These are phyloP conservation scores for Paratinospora sagittata DNA, from an alignment of 164 flowering plant species.

Conservation along the genomic window DNA sequence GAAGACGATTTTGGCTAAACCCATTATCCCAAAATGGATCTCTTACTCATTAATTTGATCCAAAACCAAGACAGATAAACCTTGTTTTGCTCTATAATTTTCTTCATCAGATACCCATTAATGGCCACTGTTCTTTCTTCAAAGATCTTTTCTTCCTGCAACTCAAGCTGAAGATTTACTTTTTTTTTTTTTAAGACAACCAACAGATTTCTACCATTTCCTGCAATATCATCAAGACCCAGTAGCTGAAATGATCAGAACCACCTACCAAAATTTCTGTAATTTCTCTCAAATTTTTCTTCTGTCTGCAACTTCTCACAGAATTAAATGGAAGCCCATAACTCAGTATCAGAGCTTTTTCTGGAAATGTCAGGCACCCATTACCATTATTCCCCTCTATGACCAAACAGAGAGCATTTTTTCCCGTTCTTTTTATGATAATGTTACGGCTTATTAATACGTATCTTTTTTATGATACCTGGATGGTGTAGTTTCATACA, in stretches of 20 bases:
- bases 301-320: not conserved
- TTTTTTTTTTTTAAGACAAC: no score
- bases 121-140: not conserved
- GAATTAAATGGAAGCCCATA: slow-evolving; percentile 3
- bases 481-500: not conserved
- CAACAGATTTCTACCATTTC: no score
- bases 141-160: no score
- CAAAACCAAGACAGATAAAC: slow-evolving; percentile 1
- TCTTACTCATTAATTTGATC: not conserved
- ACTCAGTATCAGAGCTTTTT: not conserved
- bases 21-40: slow-evolving; percentile 1
- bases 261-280: not conserved
- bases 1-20: not conserved
- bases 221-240: no score
- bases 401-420: not conserved
- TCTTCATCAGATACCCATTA: slow-evolving; percentile 1
- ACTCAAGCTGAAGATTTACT: no score
- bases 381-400: not conserved
- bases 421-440: not conserved
- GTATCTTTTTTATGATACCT: not conserved
- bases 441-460: not conserved
- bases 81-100: not conserved
- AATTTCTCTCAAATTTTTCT: not conserved
- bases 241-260: not conserved
- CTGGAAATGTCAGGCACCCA: slow-evolving; percentile 2